Base-by-base conservation (phyloP, 139 green algal species). In the Chlamydomonas schloesseri region DNA sequence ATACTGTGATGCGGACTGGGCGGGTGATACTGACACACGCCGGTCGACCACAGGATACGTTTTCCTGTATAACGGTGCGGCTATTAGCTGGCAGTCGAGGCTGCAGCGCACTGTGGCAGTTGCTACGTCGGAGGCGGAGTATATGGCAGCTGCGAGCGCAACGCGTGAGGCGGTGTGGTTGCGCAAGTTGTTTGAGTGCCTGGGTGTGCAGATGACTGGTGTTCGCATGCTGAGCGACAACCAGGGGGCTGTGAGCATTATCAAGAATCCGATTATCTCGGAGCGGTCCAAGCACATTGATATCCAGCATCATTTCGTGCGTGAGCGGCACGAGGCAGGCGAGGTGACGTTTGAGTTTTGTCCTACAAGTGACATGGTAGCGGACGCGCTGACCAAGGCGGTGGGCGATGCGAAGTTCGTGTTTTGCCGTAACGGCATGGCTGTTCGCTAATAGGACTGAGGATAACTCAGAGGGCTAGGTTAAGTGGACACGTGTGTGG, bases 281-380 rank as follows among this genome's bases (percentile, higher is more conserved):
- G n/a, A 53, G 33, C 65, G 87, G 13, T 73, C 84, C 20, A 93
- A 93, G 87, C 90, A 93, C 81, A 93, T 91, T 34, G 88, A 93
- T 57, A 77, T 91, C 2, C 42, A 78, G 24, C 72, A 88, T 68
- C 83, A 90, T 75, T 91, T 90, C 78, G 81, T 76, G 24, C 55
- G 87, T 20, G 87, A 93, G 80, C 69, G 83, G 1, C 80, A 87
- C 5, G 47, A 26, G 8, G 18, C 46, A 15, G 47, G 73, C 0
- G 83, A 91, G 3, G 62, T 93, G 11, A 89, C 84, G 33, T 29
- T 29, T 23, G 55, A 29, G 55, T 29, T 64, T 64, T 50, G 42
- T 50, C 42, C 42, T 50, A 50, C 42, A 8, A 50, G 42, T 50
- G 74, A 79, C 5, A 89, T 88, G 84, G 33, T 81, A 17, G 90